These are phyloP conservation scores for Hymenotorrendiella dingleyae DNA, from an alignment of 2,329 filamentous ascomycete species.

Conservation along the genomic window DNA sequence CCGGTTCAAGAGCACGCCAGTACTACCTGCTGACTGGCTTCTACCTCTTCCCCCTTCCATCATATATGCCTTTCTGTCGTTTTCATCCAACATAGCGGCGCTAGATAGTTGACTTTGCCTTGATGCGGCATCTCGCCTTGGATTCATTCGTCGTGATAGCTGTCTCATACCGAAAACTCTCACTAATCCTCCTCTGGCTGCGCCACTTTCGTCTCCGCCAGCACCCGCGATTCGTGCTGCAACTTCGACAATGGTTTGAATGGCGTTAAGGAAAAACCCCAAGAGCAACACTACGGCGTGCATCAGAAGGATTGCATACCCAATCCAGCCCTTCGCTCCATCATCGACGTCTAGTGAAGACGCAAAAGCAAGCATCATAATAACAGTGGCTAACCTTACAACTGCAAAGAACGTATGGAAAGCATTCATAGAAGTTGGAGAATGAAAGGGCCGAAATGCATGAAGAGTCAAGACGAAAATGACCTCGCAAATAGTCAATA, in stretches of 20 bases:
- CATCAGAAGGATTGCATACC: slow-evolving; percentile 81
- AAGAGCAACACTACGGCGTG: slow-evolving; percentile 82
- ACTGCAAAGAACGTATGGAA: slow-evolving; percentile 83
- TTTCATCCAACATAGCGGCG: slow-evolving; percentile 71
- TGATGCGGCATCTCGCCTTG: slow-evolving; percentile 54
- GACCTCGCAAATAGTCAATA: slow-evolving; percentile 91
- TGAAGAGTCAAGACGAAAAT: slow-evolving; percentile 81
- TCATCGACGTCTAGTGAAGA: slow-evolving; percentile 75
- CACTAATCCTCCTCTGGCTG: slow-evolving; percentile 73
- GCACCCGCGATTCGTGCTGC: slow-evolving; percentile 75
- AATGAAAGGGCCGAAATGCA: slow-evolving; percentile 84
- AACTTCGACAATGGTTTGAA: slow-evolving; percentile 89
- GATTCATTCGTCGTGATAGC: slow-evolving; percentile 66
- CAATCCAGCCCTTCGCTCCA: slow-evolving; percentile 85
- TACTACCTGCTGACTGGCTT: slow-evolving; percentile 56
- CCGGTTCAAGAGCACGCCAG: slow-evolving; percentile 53
- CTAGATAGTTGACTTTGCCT: slow-evolving; percentile 79
- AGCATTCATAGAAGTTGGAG: slow-evolving; percentile 92
- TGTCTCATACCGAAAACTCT: slow-evolving; percentile 92
- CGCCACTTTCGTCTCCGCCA: slow-evolving; percentile 67
- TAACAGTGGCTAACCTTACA: slow-evolving; percentile 68
- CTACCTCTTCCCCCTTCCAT: slow-evolving; percentile 45
- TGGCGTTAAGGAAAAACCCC: slow-evolving; percentile 86
- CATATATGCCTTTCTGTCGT: slow-evolving; percentile 57
- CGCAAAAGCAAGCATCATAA: slow-evolving; percentile 78